Percentiles rank a stretch among this genome's conserved stretches.
phyloP scores from a whole-genome alignment of 2,329 filamentous ascomycete species.

The Capronia epimyces region DNA sequence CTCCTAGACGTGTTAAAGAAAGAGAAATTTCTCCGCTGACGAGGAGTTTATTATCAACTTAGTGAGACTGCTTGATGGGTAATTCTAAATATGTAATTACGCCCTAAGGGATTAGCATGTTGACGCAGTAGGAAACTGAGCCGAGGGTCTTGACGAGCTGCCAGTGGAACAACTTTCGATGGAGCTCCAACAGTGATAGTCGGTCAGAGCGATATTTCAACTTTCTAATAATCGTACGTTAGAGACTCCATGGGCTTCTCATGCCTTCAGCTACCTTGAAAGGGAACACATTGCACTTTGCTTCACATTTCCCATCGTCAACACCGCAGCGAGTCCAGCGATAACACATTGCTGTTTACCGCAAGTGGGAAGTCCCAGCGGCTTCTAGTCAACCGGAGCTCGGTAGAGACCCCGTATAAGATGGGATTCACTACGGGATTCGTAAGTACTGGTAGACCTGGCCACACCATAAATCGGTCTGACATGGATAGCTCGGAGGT shows the following conservation, averaged over 20 bases:
- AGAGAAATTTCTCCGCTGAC: no score
- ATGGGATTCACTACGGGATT: constrained; percentile 74
- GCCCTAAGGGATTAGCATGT: background rate
- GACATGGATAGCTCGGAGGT: constrained; percentile 58
- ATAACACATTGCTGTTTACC: background rate
- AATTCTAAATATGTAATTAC: no score
- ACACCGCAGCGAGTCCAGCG: background rate
- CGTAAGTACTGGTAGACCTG: constrained; percentile 46
- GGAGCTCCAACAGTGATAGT: background rate
- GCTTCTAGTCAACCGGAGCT: background rate
- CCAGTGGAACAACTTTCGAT: background rate
- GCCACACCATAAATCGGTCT: background rate
- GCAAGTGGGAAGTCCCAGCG: background rate
- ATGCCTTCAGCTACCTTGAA: no score
- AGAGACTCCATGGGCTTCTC: background rate
- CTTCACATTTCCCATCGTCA: no score
- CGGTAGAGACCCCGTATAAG: constrained; percentile 15
- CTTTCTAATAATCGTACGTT: no score
- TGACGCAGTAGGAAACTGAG: background rate
- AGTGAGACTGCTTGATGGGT: no score
- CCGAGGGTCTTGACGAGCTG: background rate
- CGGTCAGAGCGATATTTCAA: background rate
- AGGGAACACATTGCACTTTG: no score
- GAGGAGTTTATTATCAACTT: no score
- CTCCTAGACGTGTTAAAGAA: no score